A percentile compares a stretch with the other conserved stretches of the same genome.
Evolutionary conservation across 2,329 filamentous ascomycete genomes (phyloP).

Genomic region (Monilinia vaccinii-corymbosi): DNA sequence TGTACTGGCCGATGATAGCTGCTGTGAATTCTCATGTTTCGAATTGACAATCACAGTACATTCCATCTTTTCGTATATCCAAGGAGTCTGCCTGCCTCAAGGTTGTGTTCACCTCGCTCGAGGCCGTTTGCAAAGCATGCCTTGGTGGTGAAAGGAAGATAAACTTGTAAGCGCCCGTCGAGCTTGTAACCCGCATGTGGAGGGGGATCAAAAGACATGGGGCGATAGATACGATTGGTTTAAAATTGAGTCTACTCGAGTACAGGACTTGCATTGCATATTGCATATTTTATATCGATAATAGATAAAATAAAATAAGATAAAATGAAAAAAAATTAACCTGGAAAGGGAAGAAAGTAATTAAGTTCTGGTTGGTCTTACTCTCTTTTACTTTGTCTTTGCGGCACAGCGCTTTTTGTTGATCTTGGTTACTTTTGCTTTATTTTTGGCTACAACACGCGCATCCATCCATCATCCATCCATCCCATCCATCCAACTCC

Average conservation of each 20-base stretch:
- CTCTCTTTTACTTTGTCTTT: neutral
- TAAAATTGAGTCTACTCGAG: neutral
- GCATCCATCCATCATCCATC: slow-evolving; percentile 1
- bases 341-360: too few species aligned
- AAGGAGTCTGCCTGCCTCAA: neutral
- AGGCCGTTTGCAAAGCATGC: neutral
- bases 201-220: slow-evolving; percentile 7
- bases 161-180: slow-evolving; percentile 7
- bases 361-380: too few species aligned
- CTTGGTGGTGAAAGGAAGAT: neutral
- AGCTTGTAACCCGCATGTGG: slow-evolving; percentile 1
- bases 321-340: neutral
- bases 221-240: neutral
- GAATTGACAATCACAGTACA: neutral
- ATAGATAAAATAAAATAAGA: too few species aligned
- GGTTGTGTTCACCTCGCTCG: neutral
- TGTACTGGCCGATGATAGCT: neutral
- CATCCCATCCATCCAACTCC: too few species aligned
- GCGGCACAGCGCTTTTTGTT: slow-evolving; percentile 7
- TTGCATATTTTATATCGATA: too few species aligned
- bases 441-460: slow-evolving; percentile 9
- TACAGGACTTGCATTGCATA: neutral
- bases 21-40: neutral
- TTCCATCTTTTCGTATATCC: neutral
- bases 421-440: too few species aligned